phyloP scores from a whole-genome alignment of 2,329 filamentous ascomycete genomes.

The Pseudogymnoascus sp. region DNA sequence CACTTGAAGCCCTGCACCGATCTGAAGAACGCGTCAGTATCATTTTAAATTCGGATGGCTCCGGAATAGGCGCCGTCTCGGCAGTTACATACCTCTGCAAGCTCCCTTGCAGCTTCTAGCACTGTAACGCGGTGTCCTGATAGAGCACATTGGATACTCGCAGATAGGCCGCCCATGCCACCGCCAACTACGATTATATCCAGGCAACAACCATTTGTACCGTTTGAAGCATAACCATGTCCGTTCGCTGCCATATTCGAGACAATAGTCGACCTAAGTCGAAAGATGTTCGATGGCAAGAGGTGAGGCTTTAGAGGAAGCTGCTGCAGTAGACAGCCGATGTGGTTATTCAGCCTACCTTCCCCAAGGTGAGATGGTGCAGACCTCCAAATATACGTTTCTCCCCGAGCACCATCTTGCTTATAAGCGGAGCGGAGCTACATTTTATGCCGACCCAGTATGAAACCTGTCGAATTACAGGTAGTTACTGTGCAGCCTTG shows the following conservation, averaged over 20 bases:
- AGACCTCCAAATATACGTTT: neutral
- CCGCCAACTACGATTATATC: slow-evolving; percentile 45
- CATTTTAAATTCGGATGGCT: neutral
- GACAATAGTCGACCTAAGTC: neutral
- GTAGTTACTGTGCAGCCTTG: neutral
- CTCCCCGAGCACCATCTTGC: neutral
- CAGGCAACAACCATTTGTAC: neutral
- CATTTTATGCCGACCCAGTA: neutral
- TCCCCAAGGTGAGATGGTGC: neutral
- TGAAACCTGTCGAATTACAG: neutral
- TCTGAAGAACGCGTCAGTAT: slow-evolving; percentile 29
- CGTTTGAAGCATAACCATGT: neutral
- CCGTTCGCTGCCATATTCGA: neutral
- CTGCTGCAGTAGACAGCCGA: neutral
- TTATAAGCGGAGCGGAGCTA: neutral
- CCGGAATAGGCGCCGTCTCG: neutral
- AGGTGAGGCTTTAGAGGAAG: neutral
- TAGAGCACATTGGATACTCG: slow-evolving; percentile 26
- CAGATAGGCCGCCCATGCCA: slow-evolving; percentile 46
- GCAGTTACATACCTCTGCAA: slow-evolving; percentile 31
- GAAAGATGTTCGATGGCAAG: neutral
- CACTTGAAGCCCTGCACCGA: slow-evolving; percentile 28
- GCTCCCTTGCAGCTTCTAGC: slow-evolving; percentile 35
- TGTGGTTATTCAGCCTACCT: neutral
- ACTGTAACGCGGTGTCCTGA: slow-evolving; percentile 34